Evolutionary conservation across 345 rosid genomes (phyloP).

Genomic region (Jatropha curcas): DNA sequence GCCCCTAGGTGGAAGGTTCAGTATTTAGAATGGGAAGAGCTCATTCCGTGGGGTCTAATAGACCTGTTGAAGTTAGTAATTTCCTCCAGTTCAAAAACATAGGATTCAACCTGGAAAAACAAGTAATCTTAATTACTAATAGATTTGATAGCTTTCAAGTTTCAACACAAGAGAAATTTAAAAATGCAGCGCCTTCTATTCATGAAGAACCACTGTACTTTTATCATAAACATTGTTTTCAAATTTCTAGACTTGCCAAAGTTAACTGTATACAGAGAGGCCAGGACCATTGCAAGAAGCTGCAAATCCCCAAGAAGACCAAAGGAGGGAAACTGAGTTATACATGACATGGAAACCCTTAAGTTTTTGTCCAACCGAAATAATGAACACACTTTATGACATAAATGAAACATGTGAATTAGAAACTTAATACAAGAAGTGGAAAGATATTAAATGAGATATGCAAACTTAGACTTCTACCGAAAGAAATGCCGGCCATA

Average conservation of each 20-base stretch:
- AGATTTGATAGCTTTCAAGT: background rate
- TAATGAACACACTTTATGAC: background rate
- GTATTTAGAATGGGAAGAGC: background rate
- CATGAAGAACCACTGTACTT: background rate
- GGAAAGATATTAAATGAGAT: background rate
- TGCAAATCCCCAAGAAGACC: background rate
- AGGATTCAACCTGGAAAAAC: background rate
- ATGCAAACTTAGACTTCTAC: background rate
- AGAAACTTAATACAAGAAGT: background rate
- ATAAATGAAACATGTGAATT: background rate
- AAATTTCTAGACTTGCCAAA: background rate
- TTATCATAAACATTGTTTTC: background rate
- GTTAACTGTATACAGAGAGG: background rate
- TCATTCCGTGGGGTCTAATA: background rate
- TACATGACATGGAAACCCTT: too few relatives aligned
- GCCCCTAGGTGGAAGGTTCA: background rate
- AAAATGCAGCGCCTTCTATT: background rate
- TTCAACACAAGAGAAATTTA: too few relatives aligned
- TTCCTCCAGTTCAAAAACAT: background rate
- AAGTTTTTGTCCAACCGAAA: background rate
- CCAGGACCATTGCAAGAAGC: background rate
- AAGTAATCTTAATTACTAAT: background rate
- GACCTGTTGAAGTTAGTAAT: background rate
- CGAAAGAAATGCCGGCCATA: background rate
- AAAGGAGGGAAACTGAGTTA: background rate